These are phyloP conservation scores for Dittrichia graveolens DNA, from an alignment of 129 eudicot genomes.

Conservation along the genomic window DNA sequence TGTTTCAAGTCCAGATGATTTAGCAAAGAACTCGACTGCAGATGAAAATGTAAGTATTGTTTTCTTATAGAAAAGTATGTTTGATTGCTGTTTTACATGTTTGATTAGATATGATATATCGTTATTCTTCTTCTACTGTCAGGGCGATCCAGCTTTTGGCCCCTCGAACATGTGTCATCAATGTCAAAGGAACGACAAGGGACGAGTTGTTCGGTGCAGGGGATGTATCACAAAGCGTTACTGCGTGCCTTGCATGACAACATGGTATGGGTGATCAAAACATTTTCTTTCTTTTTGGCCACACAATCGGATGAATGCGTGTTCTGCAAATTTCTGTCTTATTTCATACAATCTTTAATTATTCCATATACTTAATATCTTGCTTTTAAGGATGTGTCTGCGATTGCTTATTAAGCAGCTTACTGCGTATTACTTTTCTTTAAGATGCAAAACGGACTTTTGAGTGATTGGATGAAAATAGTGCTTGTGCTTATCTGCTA, in stretches of 20 bases:
- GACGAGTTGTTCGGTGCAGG: constrained; percentile 62
- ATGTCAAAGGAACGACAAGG: constrained; percentile 91
- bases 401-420: too few relatives aligned
- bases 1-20: background rate
- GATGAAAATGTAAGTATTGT: constrained; percentile 30
- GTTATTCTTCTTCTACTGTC: background rate
- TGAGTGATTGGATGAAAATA: too few relatives aligned
- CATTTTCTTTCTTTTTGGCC: background rate
- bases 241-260: constrained; percentile 62
- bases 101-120: background rate
- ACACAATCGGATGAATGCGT: too few relatives aligned
- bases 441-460: too few relatives aligned
- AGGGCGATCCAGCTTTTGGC: constrained; percentile 36
- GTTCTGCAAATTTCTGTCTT: too few relatives aligned
- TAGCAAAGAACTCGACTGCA: background rate
- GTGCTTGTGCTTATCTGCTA: too few relatives aligned
- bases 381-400: too few relatives aligned
- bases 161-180: constrained; percentile 69
- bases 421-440: too few relatives aligned
- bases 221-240: constrained; percentile 58
- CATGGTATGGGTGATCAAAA: constrained; percentile 42
- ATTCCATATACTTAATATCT: too few relatives aligned
- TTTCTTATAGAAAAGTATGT: background rate
- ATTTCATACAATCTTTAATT: too few relatives aligned
- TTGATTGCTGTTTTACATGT: background rate